A percentile compares a stretch with the other conserved stretches of the same genome.
Conservation (phyloP, 2,329 filamentous ascomycete species). For the Hortaea werneckii region DNA sequence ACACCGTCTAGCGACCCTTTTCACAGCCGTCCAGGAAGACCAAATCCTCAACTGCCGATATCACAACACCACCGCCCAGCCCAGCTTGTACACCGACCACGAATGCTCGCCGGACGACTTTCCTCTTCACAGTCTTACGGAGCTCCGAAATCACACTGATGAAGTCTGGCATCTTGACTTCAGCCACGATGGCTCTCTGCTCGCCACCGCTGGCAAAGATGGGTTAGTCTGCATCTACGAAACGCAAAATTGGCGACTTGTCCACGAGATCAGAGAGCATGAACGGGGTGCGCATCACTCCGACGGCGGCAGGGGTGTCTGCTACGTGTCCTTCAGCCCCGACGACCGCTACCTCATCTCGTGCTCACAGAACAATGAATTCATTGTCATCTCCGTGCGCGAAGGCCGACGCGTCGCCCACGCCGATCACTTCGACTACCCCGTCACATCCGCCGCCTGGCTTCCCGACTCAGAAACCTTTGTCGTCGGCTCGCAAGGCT, state of each 20-base stretch:
- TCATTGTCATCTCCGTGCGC: constrained; percentile 22
- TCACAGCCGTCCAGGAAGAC: constrained; percentile 72
- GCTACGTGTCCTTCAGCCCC: constrained; percentile 82
- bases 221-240: constrained; percentile 74
- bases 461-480: constrained; percentile 66
- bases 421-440: constrained; percentile 65
- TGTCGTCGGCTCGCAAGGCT: constrained; percentile 67
- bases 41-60: constrained; percentile 80
- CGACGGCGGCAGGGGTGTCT: constrained; percentile 45
- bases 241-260: constrained; percentile 55
- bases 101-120: constrained; percentile 71
- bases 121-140: constrained; percentile 58
- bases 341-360: constrained; percentile 79
- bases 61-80: constrained; percentile 69
- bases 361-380: constrained; percentile 45
- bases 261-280: constrained; percentile 36
- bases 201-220: constrained; percentile 75
- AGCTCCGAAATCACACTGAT: constrained; percentile 62
- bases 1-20: constrained; percentile 68
- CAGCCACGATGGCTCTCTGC: constrained; percentile 70
- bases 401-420: constrained; percentile 51
- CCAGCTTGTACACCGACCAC: constrained; percentile 85
- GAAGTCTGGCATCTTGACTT: constrained; percentile 92
- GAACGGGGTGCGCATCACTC: constrained; percentile 11
- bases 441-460: constrained; percentile 88